Evolutionary conservation across 2,329 filamentous ascomycete genomes (phyloP), one percentile per base, ranked within the genome.

Genomic region (Botrytis pseudocinerea): DNA sequence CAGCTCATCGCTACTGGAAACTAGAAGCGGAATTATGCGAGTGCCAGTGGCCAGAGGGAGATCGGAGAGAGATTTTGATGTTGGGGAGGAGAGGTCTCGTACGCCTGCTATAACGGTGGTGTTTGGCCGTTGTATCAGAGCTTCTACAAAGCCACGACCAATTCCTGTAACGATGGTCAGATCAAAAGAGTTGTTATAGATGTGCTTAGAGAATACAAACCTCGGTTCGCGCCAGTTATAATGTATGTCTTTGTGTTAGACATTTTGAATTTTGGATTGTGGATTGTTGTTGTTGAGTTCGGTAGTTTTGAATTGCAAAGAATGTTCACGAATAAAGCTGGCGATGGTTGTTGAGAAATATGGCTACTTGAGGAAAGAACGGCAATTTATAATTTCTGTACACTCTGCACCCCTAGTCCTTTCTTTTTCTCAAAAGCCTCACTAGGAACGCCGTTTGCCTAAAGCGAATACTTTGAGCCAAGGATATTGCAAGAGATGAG

Each of bases 1-100:
- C 4, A 75, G 76, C 0, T 81, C 80, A 64, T 87, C 85, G 73
- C 86, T 78, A 74, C 84, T 82, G 40, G 85, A 78, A 18, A 85
- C 72, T 18, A 18, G 5, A 25, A 63, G 9, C 16, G 69, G 69
- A 40, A 86, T 79, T 14, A 88, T 75, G 1, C 69, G 76, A 54
- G 81, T 85, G 22, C 76, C 78, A 2, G 77, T 48, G 32, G 76
- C 84, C 5, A 73, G 80, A 9, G 84, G 81, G 0, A 87, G 78
- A 0, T 78, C 71, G 1, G 68, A 57, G n/a, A 86, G 81, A 1
- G 78, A 74, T 35, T 77, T 72, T 0, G 82, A 81, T 0, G 77
- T 77, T 0, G 78, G 20, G 18, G 78, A 61, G 9, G 73, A 63
- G 25, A 80, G 78, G 74, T 84, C 74, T 20, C 85, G 83, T 65